Base-by-base conservation (phyloP, 352 stramenopile species). In the Phytophthora ramorum region DNA sequence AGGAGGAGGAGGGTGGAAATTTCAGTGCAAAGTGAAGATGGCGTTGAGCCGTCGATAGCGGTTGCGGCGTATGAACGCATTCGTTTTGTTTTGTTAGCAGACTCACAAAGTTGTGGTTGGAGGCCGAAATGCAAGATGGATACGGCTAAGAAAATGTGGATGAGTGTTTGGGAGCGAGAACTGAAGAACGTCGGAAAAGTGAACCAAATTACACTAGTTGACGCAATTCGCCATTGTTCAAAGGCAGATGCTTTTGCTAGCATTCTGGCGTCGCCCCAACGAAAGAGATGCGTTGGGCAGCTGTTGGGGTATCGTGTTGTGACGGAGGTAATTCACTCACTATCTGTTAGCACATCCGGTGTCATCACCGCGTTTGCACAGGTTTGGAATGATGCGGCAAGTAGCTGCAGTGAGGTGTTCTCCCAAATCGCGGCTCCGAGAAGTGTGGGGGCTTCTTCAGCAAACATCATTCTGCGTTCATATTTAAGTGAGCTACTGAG, bases 161-260 rank as follows among this genome's bases (percentile, higher is more conserved):
- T 20, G 17, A 67, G 53, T 16, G 49, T 83, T 38, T 83, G 75
- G 73, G 26, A 70, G n/a, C 71, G 69, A 53, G 75, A 82, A 41
- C 45, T 63, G 0, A 58, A 61, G 38, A 52, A 54, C 10, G 45
- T 69, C 30, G 34, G 22, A 7, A 40, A 43, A 43, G 7, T 16
- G 6, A 65, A 62, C 2, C 46, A 52, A 5, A 20, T 80, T 34
- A 53, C 48, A 1, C 17, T 79, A 4, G 4, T 37, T 47, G 69
- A 83, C 4, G 59, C 58, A 17, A 63, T 87, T 19, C 19, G 26
- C 6, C 66, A 84, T 16, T 87, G 78, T 12, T 71, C 68, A 13
- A 79, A 68, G 40, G 64, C 53, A 4, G 78, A 87, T 45, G 40
- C 35, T 8, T 84, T 81, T 45, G 53, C 51, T 41, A 49, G 54